Base-by-base conservation (phyloP, 163 green algal species). In the Scenedesmus sp. region DNA sequence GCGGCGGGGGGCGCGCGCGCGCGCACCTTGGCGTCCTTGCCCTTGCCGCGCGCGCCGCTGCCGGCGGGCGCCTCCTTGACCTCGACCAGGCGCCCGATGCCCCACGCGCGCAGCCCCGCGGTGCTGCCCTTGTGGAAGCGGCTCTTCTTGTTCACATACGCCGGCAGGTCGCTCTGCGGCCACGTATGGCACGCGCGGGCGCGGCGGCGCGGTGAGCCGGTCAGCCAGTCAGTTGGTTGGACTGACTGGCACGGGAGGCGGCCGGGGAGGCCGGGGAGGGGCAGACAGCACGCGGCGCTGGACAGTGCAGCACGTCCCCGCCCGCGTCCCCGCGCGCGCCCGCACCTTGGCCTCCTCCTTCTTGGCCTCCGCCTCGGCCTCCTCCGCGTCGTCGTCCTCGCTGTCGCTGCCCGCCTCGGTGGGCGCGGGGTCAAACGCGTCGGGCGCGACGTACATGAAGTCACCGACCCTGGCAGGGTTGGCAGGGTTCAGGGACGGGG, bases 31-130 rank as follows among this genome's bases (percentile, higher is more conserved):
- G n/a, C n/a, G n/a, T n/a, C n/a, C n/a, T n/a, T n/a, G 24, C 47
- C 62, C 5, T 36, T 22, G 24, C 48, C 47, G 22, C 60, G 63
- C 28, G 20, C 22, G 20, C 45, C n/a, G 36, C 29, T 53, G 66
- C 66, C 42, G 62, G 39, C 34, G 7, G 3, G 24, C 4, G 42
- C 48, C 47, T 48, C 31, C 62, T 71, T 73, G 7, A 97, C 60
- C 33, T 71, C 75, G 20, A 93, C 57, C 48, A 98, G 53, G 78
- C 90, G 82, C 20, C 63, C 90, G 48, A 98, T 81, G 63, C 75
- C 74, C 57, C 83, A 98, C 9, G 95, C 87, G 2, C 87, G 86
- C 47, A 98, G 83, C n/a, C 93, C 93, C 11, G 78, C 82, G 82
- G 94, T 93, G 56, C 88, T 91, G 54, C 92, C 93, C 80, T 92